A percentile compares a stretch with the other conserved stretches of the same genome.
Conservation (phyloP, 2,329 filamentous ascomycete genomes). For the Penicillium sp. region DNA sequence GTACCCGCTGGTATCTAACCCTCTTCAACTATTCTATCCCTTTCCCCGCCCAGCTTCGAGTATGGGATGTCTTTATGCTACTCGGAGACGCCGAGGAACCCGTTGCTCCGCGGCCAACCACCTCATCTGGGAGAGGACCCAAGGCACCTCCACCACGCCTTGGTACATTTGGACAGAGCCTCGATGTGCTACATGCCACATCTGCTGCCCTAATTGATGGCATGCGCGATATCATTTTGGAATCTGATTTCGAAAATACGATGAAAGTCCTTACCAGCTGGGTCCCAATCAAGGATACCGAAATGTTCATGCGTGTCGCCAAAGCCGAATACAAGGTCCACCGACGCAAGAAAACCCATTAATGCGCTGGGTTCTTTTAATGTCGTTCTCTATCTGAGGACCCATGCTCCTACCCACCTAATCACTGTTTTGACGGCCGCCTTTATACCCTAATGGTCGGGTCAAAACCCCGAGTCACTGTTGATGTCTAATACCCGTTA, state of each 20-base stretch:
- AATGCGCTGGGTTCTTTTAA: background rate
- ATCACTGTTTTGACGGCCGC: conserved; percentile 14
- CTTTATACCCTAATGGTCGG: conserved; percentile 25
- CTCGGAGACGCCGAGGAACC: conserved; percentile 70
- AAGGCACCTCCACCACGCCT: conserved; percentile 21
- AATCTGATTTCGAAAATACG: conserved; percentile 93
- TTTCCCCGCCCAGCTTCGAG: conserved; percentile 86
- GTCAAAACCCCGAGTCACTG: conserved; percentile 6
- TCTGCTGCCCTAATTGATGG: conserved; percentile 88
- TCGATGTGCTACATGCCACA: conserved; percentile 87
- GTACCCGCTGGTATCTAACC: conserved; percentile 95
- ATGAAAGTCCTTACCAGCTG: conserved; percentile 97
- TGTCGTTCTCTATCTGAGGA: background rate
- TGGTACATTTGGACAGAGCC: conserved; percentile 59
- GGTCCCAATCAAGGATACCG: conserved; percentile 91
- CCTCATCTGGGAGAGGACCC: conserved; percentile 25
- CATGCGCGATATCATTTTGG: conserved; percentile 80
- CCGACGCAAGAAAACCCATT: conserved; percentile 46
- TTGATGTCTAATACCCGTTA: conserved; percentile 22
- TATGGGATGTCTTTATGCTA: conserved; percentile 98
- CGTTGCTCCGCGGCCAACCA: conserved; percentile 18
- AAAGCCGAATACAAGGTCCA: conserved; percentile 80
- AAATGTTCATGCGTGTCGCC: conserved; percentile 86
- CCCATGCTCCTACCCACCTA: background rate
- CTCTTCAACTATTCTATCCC: conserved; percentile 97